Evolutionary conservation across 495 filamentous ascomycete genomes (phyloP).

Genomic region (Astrocystis sublimbata): DNA sequence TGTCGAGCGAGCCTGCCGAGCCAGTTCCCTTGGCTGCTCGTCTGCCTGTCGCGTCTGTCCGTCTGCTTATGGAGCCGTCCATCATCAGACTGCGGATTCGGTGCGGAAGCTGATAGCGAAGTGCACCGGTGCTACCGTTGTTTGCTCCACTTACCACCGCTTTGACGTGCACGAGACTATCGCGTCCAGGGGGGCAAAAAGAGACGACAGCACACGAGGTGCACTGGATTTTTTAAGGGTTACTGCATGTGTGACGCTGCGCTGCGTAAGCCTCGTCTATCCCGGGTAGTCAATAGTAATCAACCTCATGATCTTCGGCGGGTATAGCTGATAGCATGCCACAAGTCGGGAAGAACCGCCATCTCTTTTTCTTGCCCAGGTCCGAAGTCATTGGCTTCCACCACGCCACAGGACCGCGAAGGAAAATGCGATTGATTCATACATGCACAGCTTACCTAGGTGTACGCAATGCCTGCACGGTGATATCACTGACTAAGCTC

Average conservation of each 20-base stretch:
- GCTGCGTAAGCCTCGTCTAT: not conserved
- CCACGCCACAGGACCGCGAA: not conserved
- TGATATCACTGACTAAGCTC: not conserved
- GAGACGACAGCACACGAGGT: no score
- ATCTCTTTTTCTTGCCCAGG: not conserved
- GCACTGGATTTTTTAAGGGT: not conserved
- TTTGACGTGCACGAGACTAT: not conserved
- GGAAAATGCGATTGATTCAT: not conserved
- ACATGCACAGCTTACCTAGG: not conserved
- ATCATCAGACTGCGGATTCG: no score
- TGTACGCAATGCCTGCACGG: not conserved
- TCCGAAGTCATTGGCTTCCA: not conserved
- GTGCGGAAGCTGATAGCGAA: no score
- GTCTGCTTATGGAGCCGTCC: no score
- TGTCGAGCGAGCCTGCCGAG: no score
- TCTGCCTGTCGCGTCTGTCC: no score
- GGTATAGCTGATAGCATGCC: slow-evolving; percentile 1
- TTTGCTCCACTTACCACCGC: slow-evolving; percentile 3
- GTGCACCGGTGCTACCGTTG: no score
- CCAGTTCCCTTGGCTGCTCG: no score
- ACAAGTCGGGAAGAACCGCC: slow-evolving; percentile 8
- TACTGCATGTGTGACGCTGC: not conserved
- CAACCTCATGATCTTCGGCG: not conserved
- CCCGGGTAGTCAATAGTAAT: slow-evolving; percentile 6
- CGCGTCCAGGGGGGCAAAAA: not conserved